Percentiles rank a stretch among this genome's conserved stretches.
phyloP scores from a whole-genome alignment of 257 asterid species.

The Osmanthus fragrans region DNA sequence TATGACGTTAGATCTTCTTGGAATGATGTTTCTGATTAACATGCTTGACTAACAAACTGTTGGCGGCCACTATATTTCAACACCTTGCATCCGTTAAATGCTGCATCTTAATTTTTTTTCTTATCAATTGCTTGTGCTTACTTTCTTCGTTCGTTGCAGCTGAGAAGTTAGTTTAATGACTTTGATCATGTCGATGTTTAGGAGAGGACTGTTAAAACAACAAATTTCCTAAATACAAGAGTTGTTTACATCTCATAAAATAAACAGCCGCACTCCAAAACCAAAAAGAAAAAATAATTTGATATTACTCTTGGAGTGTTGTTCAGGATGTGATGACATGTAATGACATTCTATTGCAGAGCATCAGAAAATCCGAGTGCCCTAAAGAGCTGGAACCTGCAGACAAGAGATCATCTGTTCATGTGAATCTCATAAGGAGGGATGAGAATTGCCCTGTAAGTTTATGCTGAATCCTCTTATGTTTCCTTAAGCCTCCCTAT shows the following conservation, averaged over 20 bases:
- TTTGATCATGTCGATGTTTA: background rate
- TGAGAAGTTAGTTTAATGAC: background rate
- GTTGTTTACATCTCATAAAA: background rate
- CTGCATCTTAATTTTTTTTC: background rate
- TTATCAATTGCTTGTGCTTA: background rate
- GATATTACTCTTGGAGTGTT: background rate
- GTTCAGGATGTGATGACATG: background rate
- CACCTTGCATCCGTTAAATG: background rate
- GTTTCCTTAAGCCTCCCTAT: background rate
- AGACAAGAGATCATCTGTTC: constrained; percentile 68
- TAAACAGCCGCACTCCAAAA: background rate
- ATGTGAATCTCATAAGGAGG: constrained; percentile 83
- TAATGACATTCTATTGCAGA: constrained; percentile 46
- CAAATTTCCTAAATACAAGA: background rate
- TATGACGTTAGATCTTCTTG: constrained; percentile 6
- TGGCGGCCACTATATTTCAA: background rate
- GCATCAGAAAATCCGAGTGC: constrained; percentile 84
- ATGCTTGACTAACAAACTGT: background rate
- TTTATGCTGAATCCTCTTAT: constrained; percentile 14
- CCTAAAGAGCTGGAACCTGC: constrained; percentile 97
- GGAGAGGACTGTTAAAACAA: background rate
- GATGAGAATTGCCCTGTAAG: constrained; percentile 84
- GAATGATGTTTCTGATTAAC: background rate
- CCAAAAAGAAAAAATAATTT: background rate
- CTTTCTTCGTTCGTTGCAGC: background rate